Evolutionary conservation across 169 alveolate genomes (phyloP), one percentile per base, ranked within the genome.

Genomic region (Amoebophrya sp.): DNA sequence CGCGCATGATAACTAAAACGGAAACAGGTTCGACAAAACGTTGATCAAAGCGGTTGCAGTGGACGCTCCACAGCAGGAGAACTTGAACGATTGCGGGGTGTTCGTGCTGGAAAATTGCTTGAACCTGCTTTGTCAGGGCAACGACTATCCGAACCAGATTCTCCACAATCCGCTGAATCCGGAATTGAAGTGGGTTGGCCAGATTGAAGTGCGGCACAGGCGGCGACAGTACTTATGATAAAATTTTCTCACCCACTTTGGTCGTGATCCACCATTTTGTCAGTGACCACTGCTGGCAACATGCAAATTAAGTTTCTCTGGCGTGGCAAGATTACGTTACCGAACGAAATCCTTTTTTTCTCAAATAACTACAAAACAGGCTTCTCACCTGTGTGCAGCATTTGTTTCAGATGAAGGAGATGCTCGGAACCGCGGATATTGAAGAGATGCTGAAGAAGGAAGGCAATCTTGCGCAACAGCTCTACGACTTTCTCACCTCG

Each of bases 71-170:
- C 83, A 66, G 32, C 83, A 66, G 35, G 83, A 66, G 32, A 66
- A 66, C 83, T 66, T 66, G 32, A 66, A 66, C 83, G 83, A 66
- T 66, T 66, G 83, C 83, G 83, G 83, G 1, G 32, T 66, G 39
- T 66, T 66, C 18, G 83, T 66, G 35, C 83, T 66, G 35, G 83
- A 66, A 25, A 66, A 66, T n/a, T 66, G 83, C 35, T 1, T 66
- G 39, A 66, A 25, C 10, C 35, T 66, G 18, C 83, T 66, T 3
- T 7, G 32, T 2, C 83, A 7, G 0, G 83, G 83, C 1, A 18
- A n/a, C 12, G 18, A 18, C 0, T 66, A 66, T n/a, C 83, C 83
- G 39, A 2, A n/a, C 29, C 1, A 66, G 83, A 66, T 66, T 25
- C 83, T 66, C 32, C 2, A 66, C 32, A 25, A 66, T 25, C 83